Evolutionary conservation across 371 early-diverging fungal species (phyloP).

Genomic region (Actinomortierella ambigua): DNA sequence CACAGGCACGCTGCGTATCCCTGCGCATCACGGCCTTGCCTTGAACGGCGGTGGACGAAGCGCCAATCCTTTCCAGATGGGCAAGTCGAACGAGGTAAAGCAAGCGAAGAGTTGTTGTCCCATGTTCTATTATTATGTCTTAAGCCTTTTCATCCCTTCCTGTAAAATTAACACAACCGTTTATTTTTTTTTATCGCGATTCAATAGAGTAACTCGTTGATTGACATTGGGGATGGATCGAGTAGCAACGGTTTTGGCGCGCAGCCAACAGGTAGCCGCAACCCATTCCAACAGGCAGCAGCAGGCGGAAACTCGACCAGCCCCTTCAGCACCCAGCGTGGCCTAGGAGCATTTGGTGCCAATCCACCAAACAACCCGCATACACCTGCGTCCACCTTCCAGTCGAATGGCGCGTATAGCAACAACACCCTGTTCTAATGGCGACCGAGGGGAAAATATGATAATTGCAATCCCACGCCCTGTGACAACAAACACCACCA

Average conservation of each 20-base stretch:
- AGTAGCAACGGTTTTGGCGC: slow-evolving; percentile 12
- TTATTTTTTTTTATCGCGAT: slow-evolving; percentile 13
- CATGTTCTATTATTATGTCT: neutral
- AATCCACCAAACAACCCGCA: slow-evolving; percentile 13
- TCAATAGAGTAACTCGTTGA: slow-evolving; percentile 26
- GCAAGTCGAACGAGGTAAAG: neutral
- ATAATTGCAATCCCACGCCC: too few species aligned
- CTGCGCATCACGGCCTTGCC: slow-evolving; percentile 30
- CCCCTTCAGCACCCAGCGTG: slow-evolving; percentile 23
- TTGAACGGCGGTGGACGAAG: too few species aligned
- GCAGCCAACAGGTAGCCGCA: slow-evolving; percentile 21
- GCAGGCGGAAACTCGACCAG: slow-evolving; percentile 5
- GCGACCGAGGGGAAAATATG: too few species aligned
- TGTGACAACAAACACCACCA: too few species aligned
- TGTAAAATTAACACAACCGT: slow-evolving; percentile 23
- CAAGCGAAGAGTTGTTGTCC: neutral
- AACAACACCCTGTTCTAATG: slow-evolving; percentile 32
- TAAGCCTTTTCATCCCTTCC: neutral
- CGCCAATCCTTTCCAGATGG: neutral
- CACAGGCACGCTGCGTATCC: slow-evolving; percentile 56
- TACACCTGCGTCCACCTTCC: slow-evolving; percentile 6
- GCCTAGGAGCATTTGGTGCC: slow-evolving; percentile 5
- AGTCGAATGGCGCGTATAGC: slow-evolving; percentile 25
- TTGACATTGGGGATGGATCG: slow-evolving; percentile 23
- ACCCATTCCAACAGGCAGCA: slow-evolving; percentile 35